Evolutionary conservation across 1,139 yeast species (phyloP).

Genomic region (Debaryomyces fabryi): DNA sequence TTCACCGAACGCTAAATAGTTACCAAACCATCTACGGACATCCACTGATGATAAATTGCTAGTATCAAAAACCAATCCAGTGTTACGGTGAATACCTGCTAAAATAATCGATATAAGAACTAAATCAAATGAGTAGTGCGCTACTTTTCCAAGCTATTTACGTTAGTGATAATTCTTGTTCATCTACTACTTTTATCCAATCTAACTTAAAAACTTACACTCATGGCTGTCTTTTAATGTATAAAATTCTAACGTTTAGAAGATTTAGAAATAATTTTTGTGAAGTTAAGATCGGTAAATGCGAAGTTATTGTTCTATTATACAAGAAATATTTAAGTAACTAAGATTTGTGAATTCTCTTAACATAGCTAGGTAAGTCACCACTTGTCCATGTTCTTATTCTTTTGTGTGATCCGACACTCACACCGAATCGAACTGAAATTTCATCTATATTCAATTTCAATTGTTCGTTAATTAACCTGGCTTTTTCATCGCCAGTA

Average conservation of each 20-base stretch:
- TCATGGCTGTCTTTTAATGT: not conserved
- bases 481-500: constrained; percentile 12
- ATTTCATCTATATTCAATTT: constrained; percentile 49
- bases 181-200: not conserved
- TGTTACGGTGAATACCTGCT: constrained; percentile 66
- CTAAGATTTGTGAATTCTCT: constrained; percentile 37
- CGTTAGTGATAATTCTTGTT: constrained; percentile 9
- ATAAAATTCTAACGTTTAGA: not conserved
- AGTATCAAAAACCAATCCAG: constrained; percentile 58
- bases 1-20: constrained; percentile 59
- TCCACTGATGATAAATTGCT: constrained; percentile 52
- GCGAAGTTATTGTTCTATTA: not conserved
- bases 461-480: constrained; percentile 35
- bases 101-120: constrained; percentile 62
- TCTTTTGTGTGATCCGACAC: constrained; percentile 53
- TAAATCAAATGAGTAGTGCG: constrained; percentile 61
- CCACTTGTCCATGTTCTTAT: constrained; percentile 60
- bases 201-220: constrained; percentile 2
- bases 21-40: constrained; percentile 54
- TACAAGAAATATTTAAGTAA: not conserved
- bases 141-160: constrained; percentile 49
- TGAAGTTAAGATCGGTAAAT: not conserved
- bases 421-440: constrained; percentile 45
- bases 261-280: not conserved
- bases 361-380: constrained; percentile 47